phyloP scores from a whole-genome alignment of 805 yeast species.

The Gaillardinia entomophila region DNA sequence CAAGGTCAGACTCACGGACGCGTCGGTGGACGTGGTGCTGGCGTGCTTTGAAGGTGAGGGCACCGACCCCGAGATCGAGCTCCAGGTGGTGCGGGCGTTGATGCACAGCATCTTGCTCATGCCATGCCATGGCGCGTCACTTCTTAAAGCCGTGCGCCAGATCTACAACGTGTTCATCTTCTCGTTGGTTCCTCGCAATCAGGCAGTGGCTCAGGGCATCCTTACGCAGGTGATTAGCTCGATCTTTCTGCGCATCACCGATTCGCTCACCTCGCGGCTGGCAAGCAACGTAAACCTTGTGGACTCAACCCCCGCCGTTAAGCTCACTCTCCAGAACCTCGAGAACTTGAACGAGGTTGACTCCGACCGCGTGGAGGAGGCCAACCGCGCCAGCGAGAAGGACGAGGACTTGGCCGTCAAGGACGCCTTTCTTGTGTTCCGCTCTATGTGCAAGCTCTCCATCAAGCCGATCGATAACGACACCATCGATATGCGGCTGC shows the following conservation, averaged over 20 bases:
- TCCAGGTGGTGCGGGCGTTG: conserved; percentile 89
- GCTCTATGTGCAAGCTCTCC: conserved; percentile 93
- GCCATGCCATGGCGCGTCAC: conserved; percentile 85
- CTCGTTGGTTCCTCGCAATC: conserved; percentile 76
- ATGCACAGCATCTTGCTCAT: conserved; percentile 81
- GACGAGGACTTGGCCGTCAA: conserved; percentile 70
- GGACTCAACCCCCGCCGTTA: no score
- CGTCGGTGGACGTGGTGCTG: conserved; percentile 78
- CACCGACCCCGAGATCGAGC: conserved; percentile 81
- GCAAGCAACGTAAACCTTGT: no score
- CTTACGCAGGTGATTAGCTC: conserved; percentile 84
- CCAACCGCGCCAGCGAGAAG: conserved; percentile 37
- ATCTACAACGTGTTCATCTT: conserved; percentile 88
- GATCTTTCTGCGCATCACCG: conserved; percentile 64
- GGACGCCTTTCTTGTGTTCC: conserved; percentile 87
- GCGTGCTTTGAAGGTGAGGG: conserved; percentile 89
- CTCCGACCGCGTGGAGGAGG: conserved; percentile 46
- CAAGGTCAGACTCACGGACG: conserved; percentile 61
- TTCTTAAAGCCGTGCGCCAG: conserved; percentile 86
- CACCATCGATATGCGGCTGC: conserved; percentile 79
- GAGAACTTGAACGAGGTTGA: conserved; percentile 54
- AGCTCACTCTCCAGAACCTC: conserved; percentile 54
- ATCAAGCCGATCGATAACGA: conserved; percentile 77
- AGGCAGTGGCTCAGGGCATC: conserved; percentile 92
- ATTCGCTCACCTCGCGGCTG: conserved; percentile 9